phyloP scores from a whole-genome alignment of 768 basidiomycete genomes.

The Mycena metata region DNA sequence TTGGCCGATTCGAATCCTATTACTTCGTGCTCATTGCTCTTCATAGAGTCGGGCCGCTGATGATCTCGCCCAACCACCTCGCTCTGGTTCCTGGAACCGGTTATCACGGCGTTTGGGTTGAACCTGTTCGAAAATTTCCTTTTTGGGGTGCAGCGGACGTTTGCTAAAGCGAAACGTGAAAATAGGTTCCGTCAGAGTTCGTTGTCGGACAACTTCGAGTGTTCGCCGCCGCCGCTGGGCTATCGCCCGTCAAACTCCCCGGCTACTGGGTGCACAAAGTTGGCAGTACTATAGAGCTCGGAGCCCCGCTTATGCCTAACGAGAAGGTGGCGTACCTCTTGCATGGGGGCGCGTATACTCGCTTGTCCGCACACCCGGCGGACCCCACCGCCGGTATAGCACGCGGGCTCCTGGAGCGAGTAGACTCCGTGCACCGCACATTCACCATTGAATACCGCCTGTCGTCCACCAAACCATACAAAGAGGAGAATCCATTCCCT shows the following conservation, averaged over 20 bases:
- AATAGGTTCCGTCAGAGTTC: constrained; percentile 52
- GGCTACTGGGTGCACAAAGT: constrained; percentile 70
- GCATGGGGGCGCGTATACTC: constrained; percentile 74
- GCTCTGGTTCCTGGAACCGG: constrained; percentile 56
- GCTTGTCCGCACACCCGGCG: constrained; percentile 69
- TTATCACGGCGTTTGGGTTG: constrained; percentile 66
- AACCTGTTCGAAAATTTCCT: too few relatives aligned
- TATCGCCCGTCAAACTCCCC: constrained; percentile 60
- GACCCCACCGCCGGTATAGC: constrained; percentile 61
- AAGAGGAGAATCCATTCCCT: constrained; percentile 73
- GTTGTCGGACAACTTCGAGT: constrained; percentile 58
- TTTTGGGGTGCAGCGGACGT: too few relatives aligned
- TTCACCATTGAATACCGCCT: constrained; percentile 83
- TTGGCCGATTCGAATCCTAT: neutral
- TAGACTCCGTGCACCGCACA: constrained; percentile 58
- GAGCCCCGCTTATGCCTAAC: constrained; percentile 56
- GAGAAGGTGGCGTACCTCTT: constrained; percentile 72
- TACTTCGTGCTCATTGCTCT: constrained; percentile 2
- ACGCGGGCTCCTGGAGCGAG: constrained; percentile 61
- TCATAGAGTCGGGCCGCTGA: constrained; percentile 53
- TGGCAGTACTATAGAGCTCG: constrained; percentile 50
- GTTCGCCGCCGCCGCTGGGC: constrained; percentile 56
- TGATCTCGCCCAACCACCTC: constrained; percentile 51
- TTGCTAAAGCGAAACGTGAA: too few relatives aligned
- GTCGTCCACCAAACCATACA: constrained; percentile 59